Base-by-base conservation (phyloP, 2,329 filamentous ascomycete species). In the Ophiostoma sp. region DNA sequence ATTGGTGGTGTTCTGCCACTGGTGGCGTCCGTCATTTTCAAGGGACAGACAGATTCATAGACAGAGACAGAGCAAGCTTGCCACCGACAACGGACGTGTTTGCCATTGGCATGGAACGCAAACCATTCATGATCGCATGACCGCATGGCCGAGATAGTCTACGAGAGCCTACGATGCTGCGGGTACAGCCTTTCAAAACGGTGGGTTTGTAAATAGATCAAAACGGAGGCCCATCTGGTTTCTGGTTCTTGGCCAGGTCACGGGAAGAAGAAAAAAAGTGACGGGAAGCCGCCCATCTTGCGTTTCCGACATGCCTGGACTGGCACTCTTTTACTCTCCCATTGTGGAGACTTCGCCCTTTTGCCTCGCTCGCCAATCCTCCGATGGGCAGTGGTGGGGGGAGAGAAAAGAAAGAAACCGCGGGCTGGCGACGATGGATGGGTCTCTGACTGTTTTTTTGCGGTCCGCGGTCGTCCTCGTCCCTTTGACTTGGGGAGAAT, bases 301-400 rank as follows among this genome's bases (percentile, higher is more conserved):
- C 15, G 3, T 42, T 66, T 45, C 61, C 61, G 61, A 66, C 36
- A 36, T 28, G 64, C 64, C n/a, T 11, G 28, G 33, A 36, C 17
- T 59, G 11, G 11, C n/a, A n/a, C n/a, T 17, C 15, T 48, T 19
- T 48, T 0, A 45, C 11, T 3, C 39, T 39, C 36, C 11, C 3
- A 19, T 4, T 2, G 42, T 48, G 42, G 15, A 48, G 42, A 12
- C 42, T 4, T 48, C 1, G 15, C 42, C 42, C 15, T 48, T 48
- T 48, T 48, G 42, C 36, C 36, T 66, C 61, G 61, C 61, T 66
- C 36, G 36, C 61, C 61, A 66, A 66, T 66, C 33, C 61, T 64
- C 59, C 59, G 59, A 64, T 25, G 36, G 55, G 12, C 57, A 61
- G 17, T 61, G 31, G 55, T n/a, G 33, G 59, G 36, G 36, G n/a